Percentiles rank a stretch among this genome's conserved stretches.
phyloP scores from a whole-genome alignment of 129 eudicot species.

The Flaveria ramosissima region DNA sequence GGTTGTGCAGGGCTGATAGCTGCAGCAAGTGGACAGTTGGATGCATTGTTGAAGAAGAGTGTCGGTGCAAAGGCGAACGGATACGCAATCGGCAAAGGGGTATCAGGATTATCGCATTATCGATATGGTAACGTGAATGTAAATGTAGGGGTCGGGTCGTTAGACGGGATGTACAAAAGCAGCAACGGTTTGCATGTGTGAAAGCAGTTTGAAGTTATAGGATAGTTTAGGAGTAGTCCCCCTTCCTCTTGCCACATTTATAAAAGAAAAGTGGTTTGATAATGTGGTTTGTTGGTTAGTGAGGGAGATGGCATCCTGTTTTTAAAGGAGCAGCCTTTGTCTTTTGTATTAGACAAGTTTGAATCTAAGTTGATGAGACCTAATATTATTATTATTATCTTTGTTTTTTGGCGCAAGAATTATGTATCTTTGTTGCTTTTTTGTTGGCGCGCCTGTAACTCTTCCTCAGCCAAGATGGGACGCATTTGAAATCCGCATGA shows the following conservation, averaged over 20 bases:
- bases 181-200: slow-evolving; percentile 76
- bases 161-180: slow-evolving; percentile 55
- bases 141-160: slow-evolving; percentile 42
- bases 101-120: slow-evolving; percentile 37
- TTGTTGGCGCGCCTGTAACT: no score
- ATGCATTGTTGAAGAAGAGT: slow-evolving; percentile 58
- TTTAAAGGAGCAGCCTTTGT: slow-evolving; percentile 44
- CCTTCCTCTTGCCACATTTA: slow-evolving; percentile 13
- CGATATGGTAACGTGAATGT: slow-evolving; percentile 48
- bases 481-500: no score
- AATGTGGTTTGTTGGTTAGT: slow-evolving; percentile 23
- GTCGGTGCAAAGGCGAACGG: slow-evolving; percentile 35
- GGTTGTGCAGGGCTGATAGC: slow-evolving; percentile 74
- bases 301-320: slow-evolving; percentile 57
- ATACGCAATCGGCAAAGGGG: slow-evolving; percentile 40
- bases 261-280: slow-evolving; percentile 5
- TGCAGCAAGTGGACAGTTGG: slow-evolving; percentile 89
- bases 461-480: no score
- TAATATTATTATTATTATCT: slow-evolving; percentile 1
- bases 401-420: not conserved
- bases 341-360: slow-evolving; percentile 27
- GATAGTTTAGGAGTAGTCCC: slow-evolving; percentile 19
- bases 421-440: not conserved
- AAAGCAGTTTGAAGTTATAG: slow-evolving; percentile 29
- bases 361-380: slow-evolving; percentile 28